Base-by-base conservation (phyloP, 768 basidiomycete species). In the Agaricus subrufescens region DNA sequence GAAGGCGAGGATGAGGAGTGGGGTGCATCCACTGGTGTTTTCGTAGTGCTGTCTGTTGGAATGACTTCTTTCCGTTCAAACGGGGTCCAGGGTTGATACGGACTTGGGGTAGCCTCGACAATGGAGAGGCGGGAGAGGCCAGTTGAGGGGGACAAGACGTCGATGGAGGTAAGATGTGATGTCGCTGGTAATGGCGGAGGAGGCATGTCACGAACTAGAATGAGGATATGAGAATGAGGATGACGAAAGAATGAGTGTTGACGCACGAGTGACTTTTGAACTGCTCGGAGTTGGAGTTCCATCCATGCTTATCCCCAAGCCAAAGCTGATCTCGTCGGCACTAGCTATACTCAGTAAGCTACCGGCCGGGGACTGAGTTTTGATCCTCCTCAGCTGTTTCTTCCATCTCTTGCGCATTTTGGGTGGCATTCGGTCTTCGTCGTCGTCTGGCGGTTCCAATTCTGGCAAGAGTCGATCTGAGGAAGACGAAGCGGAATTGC, bases 371-470 rank as follows among this genome's bases (percentile, higher is more conserved):
- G 15, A 44, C 52, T 10, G 52, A 44, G 25, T 43, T 52, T 15
- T 43, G 44, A 12, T 43, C 37, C 6, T 43, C n/a, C 4, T 37
- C 19, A 30, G n/a, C 45, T 38, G 39, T 7, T 70, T 71, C 43
- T 73, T 75, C 75, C 76, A 76, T 47, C 66, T 61, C 54, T 84
- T 87, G 39, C 86, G 73, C 79, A 87, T 79, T 67, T 83, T 83
- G 3, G 85, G 85, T 4, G 85, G 86, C 61, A 87, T 73, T 48
- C 67, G 69, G 10, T 75, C 75, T 53, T 76, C 73, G 39, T 46
- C 37, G 23, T 57, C 43, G 49, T 61, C 60, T 27, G 60, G 60
- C 15, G 63, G 62, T 43, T 61, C 61, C 15, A 62, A 60, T 26
- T 58, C 60, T 29, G 56, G 49, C 9, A 60, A 56, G 9, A 57